phyloP scores from a whole-genome alignment of 1,139 yeast species.

The Yamadazyma trypodendri region DNA sequence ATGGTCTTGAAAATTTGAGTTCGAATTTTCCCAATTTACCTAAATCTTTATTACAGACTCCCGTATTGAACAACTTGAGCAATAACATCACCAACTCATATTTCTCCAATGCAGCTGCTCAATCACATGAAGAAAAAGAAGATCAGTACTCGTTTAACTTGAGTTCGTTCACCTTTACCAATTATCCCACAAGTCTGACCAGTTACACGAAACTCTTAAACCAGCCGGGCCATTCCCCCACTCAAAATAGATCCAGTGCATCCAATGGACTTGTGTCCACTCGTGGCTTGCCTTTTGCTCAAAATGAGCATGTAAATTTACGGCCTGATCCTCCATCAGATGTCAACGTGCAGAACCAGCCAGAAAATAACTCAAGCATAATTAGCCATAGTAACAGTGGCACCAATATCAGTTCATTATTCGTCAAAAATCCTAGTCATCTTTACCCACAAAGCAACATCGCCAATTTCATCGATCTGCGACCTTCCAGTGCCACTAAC shows the following conservation, averaged over 20 bases:
- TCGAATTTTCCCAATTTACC: conserved; percentile 15
- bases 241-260: conserved; percentile 1
- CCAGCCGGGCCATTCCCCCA: conserved; percentile 3
- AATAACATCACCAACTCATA: conserved; percentile 37
- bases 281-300: no score
- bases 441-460: conserved; percentile 13
- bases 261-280: no score
- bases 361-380: background rate
- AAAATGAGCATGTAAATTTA: no score
- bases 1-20: conserved; percentile 4
- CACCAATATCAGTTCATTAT: conserved; percentile 24
- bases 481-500: background rate
- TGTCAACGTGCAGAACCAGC: background rate
- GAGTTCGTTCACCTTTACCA: conserved; percentile 31
- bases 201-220: background rate
- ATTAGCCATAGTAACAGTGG: conserved; percentile 14
- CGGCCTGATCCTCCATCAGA: background rate
- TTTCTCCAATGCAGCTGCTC: conserved; percentile 24
- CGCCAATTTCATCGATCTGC: conserved; percentile 6
- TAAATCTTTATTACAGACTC: conserved; percentile 28
- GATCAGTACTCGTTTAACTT: conserved; percentile 37
- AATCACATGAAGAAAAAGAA: conserved; percentile 18
- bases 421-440: conserved; percentile 16
- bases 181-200: conserved; percentile 8
- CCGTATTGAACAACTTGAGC: conserved; percentile 27